Conservation (phyloP, 2,329 filamentous ascomycete genomes). For the Aaosphaeria arxii region DNA sequence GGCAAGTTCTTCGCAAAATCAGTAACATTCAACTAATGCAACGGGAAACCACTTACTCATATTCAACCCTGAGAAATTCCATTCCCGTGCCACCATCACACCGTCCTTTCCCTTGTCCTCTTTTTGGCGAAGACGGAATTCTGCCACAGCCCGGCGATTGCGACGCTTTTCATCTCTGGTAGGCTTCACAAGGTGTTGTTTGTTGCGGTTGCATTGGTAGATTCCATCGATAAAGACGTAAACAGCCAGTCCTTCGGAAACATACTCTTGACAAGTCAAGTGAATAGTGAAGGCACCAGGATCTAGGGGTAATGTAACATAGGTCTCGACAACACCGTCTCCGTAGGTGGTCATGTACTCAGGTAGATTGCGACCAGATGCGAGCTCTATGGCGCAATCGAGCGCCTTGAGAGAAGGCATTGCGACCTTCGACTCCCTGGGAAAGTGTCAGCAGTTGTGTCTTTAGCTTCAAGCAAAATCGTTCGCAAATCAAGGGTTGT, state of each 20-base stretch:
- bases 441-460: no score
- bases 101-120: conserved; percentile 49
- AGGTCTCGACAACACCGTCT: conserved; percentile 52
- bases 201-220: conserved; percentile 57
- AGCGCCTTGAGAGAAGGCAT: conserved; percentile 57
- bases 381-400: conserved; percentile 51
- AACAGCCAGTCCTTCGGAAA: conserved; percentile 52
- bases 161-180: conserved; percentile 18
- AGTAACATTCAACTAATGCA: no score
- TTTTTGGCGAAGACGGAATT: conserved; percentile 53
- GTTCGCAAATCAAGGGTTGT: no score
- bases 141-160: conserved; percentile 38
- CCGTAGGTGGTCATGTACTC: conserved; percentile 51
- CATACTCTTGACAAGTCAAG: conserved; percentile 49
- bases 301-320: conserved; percentile 48
- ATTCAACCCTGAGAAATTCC: conserved; percentile 52
- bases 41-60: conserved; percentile 36
- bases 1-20: not conserved
- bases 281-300: conserved; percentile 49
- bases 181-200: conserved; percentile 40
- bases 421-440: not conserved
- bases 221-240: conserved; percentile 57
- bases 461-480: no score
- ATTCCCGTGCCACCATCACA: conserved; percentile 50
- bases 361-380: conserved; percentile 38